Base-by-base conservation (phyloP, 352 stramenopile genomes). In the Pythium rhizo-oryzae region DNA sequence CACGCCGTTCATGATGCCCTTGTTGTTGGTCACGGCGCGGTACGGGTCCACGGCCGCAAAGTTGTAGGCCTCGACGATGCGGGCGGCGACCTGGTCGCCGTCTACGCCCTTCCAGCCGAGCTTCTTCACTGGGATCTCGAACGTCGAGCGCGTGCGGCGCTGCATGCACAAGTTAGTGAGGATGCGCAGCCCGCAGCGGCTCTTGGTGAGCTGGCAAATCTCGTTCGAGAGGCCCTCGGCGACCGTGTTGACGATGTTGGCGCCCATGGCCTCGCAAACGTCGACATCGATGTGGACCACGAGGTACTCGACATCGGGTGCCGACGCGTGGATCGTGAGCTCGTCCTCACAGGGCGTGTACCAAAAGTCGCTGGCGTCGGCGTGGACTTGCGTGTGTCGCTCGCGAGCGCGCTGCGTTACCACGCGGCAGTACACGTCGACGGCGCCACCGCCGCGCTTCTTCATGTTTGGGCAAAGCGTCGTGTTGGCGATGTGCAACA, bases 111-210 rank as follows among this genome's bases (percentile, higher is more conserved):
- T 94, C 84, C 82, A 93, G 21, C 83, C 85, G 24, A 96, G 78
- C 51, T 91, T 86, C 33, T 69, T 63, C 6, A 94, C 57, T 13
- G 89, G 87, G 51, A 96, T 93, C 58, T 90, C 80, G 51, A 94
- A 94, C 25, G 50, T 69, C 33, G 86, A 65, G 8, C 85, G 83
- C 30, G 89, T 80, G 25, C 87, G 84, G 19, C 89, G 85, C 69
- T 93, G 82, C 77, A 92, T 89, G 69, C 84, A 93, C n/a, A 96
- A 78, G 43, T 96, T 96, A n/a, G 87, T 94, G 62, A 96, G 75
- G 65, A 96, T 96, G 23, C 87, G 85, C n/a, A 96, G 80, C 8
- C 89, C 89, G 59, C 75, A 84, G 58, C 65, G 76, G 64, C 82
- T 89, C 33, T 77, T 74, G 4, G 86, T 91, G 67, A 96, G 70